Base-by-base conservation (phyloP, 2,329 filamentous ascomycete species). In the Zymoseptoria ardabiliae region DNA sequence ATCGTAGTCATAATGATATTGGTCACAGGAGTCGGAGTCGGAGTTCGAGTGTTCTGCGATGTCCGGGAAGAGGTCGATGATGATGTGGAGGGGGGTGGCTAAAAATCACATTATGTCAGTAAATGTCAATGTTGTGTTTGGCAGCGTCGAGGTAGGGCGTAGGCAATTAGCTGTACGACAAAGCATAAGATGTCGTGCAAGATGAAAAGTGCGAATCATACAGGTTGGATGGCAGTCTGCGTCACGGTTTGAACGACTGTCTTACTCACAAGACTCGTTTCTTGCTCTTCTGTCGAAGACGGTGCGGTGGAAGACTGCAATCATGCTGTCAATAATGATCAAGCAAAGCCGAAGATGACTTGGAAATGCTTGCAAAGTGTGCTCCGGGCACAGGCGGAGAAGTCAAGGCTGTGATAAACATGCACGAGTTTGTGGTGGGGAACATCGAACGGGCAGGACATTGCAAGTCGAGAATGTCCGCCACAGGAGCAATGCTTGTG, bases 1-100 rank as follows among this genome's bases (percentile, higher is more conserved):
- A 77, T 69, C 0, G 77, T 79, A n/a, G 77, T 67, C 11, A 76
- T 68, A 22, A 72, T 71, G 4, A 74, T 66, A 56, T 68, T 74
- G 7, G 71, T 73, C 45, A 74, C 65, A 2, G 74, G 70, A 6
- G 70, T 67, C 6, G 68, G 65, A 9, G 63, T 61, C 6, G 60
- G 49, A 11, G 63, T 61, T 7, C 59, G 49, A 21, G 61, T 48
- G 48, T 57, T 58, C 10, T 60, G 54, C 28, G 69, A 59, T 21
- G 63, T 55, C 22, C 57, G 45, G 30, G 67, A 63, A 22, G 61
- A 63, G 17, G 58, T 59, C 41, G 68, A 65, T 23, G 63, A 63
- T n/a, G 59, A 58, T 21, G 54, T 53, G 25, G 61, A 54, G 30
- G 51, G 28, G 23, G 59, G 54, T 6, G 65, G 28, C 17, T 60